Evolutionary conservation across 2,329 filamentous ascomycete species (phyloP).

Genomic region (Ophiostoma populinum): DNA sequence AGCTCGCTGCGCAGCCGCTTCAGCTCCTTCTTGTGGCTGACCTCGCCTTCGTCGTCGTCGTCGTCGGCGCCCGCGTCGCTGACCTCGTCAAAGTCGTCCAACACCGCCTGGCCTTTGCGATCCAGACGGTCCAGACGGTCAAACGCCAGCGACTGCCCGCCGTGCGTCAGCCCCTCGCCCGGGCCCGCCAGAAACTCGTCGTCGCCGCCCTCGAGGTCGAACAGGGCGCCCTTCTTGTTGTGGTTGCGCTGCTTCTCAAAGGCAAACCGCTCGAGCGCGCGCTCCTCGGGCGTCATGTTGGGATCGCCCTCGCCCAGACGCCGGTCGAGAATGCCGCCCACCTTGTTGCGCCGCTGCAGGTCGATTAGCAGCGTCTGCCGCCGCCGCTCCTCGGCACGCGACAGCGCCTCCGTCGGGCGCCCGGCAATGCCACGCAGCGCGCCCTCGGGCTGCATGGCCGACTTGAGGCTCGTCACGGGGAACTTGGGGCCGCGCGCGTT

Average conservation of each 20-base stretch:
- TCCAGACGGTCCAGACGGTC: constrained; percentile 27
- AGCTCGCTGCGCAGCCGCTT: constrained; percentile 36
- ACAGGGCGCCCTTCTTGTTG: constrained; percentile 56
- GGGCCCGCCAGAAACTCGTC: constrained; percentile 17
- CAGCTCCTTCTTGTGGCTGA: constrained; percentile 33
- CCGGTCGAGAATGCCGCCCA: constrained; percentile 80
- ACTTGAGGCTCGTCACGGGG: constrained; percentile 55
- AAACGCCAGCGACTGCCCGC: constrained; percentile 56
- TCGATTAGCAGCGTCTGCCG: constrained; percentile 74
- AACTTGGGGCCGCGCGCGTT: constrained; percentile 67
- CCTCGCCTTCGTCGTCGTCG: constrained; percentile 45
- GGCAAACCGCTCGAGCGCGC: constrained; percentile 79
- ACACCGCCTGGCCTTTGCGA: background rate
- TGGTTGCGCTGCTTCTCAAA: constrained; percentile 66
- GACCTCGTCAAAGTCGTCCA: constrained; percentile 68
- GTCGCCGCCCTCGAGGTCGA: constrained; percentile 78
- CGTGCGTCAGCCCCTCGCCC: constrained; percentile 36
- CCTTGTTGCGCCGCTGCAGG: constrained; percentile 76
- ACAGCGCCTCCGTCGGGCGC: constrained; percentile 70
- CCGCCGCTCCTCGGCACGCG: constrained; percentile 73
- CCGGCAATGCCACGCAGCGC: constrained; percentile 47
- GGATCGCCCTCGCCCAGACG: constrained; percentile 94
- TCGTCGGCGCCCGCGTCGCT: constrained; percentile 45
- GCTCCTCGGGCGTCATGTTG: constrained; percentile 82
- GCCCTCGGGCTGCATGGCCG: constrained; percentile 27